Evolutionary conservation across 352 stramenopile genomes (phyloP), one percentile per base, ranked within the genome.

Genomic region (Globisporangium sylvaticum): DNA sequence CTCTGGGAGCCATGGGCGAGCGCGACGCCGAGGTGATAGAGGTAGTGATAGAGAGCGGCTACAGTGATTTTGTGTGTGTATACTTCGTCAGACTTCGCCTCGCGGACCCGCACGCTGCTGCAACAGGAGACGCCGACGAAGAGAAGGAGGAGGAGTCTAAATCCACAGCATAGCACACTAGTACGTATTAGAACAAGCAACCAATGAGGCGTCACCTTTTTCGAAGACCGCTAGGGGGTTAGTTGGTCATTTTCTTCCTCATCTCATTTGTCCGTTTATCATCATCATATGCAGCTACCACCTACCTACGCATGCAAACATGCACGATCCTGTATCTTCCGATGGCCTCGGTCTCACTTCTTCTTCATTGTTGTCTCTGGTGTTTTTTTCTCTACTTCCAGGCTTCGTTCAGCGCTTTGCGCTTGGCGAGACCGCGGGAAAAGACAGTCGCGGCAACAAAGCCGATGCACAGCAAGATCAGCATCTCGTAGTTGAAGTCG

Each of bases 401-500:
- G 7, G 81, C 83, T 61, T 91, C 76, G 66, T 89, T 76, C 24
- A 97, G 76, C 20, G 78, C 83, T 72, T 96, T 96, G 65, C 84
- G 83, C 53, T 85, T 73, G 24, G 86, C 80, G 8, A 95, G 74
- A 18, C 72, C 65, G 65, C 88, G 88, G 1, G 89, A 79, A 10
- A 90, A 58, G 60, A 93, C 79, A 4, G 88, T 92, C 29, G 76
- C 87, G 24, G 82, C 79, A 55, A 97, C 72, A 63, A 99, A 90
- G 34, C 79, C 92, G 48, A 95, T 67, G 57, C 96, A 91, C 42
- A 98, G 78, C 32, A 97, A 69, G 29, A 97, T 84, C n/a, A 99
- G 78, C 70, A 98, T 84, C 70, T 92, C 81, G 67, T 95, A 89
- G 74, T 98, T 98, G 72, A 99, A 99, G 77, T 98, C 95, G 54